These are phyloP conservation scores for Colletotrichum eleusines DNA, from an alignment of 2,329 filamentous ascomycete genomes.

Conservation along the genomic window DNA sequence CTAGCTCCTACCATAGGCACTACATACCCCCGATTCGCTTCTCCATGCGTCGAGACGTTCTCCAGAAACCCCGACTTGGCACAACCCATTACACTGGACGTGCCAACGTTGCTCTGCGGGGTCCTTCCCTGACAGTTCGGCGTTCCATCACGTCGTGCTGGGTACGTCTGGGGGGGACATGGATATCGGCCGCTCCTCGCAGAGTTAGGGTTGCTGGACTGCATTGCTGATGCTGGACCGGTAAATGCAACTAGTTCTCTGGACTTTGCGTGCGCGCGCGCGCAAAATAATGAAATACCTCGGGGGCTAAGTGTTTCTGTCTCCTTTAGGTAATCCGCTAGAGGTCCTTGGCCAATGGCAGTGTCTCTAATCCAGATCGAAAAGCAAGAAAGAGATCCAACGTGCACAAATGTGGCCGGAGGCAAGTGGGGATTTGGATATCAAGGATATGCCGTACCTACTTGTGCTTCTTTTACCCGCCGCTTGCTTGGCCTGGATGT, in stretches of 20 bases:
- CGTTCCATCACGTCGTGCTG: no score
- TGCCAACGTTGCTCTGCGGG: constrained; percentile 37
- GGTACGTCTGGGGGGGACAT: no score
- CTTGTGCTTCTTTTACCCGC: constrained; percentile 2
- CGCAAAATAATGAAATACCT: constrained; percentile 2
- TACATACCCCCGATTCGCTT: constrained; percentile 13
- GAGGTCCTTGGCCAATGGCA: constrained; percentile 16
- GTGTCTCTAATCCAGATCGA: constrained; percentile 19
- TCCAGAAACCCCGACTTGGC: constrained; percentile 2
- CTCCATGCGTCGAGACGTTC: constrained; percentile 23
- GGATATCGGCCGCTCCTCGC: not conserved
- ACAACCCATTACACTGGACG: constrained; percentile 22
- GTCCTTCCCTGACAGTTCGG: no score
- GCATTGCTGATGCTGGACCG: not conserved
- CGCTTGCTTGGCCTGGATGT: not conserved
- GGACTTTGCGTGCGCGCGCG: not conserved
- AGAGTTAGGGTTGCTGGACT: not conserved
- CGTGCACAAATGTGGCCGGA: not conserved
- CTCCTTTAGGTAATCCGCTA: not conserved
- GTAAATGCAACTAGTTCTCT: not conserved
- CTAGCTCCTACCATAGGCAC: constrained; percentile 21
- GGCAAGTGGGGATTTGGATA: constrained; percentile 5
- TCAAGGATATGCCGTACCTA: not conserved
- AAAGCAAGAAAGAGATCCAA: not conserved
- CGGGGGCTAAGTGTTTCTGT: not conserved